These are phyloP conservation scores for Spathaspora hagerdaliae DNA, from an alignment of 805 yeast genomes.

Conservation along the genomic window DNA sequence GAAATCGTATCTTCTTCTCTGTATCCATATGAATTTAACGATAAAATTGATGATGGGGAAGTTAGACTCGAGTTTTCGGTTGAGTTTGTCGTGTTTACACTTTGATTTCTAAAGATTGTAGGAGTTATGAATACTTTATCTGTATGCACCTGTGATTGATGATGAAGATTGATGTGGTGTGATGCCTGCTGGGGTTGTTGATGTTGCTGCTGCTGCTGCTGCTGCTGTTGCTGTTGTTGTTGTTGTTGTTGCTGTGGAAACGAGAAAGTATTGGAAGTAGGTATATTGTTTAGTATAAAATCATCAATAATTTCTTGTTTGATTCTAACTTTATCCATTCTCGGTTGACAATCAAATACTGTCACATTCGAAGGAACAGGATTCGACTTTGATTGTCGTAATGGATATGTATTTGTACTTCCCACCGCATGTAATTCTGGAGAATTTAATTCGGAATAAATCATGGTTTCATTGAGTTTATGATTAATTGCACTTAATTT, in stretches of 20 bases:
- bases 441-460: not conserved
- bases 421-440: not conserved
- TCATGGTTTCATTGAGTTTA: no score
- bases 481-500: not conserved
- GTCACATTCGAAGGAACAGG: not conserved
- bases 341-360: not conserved
- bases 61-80: constrained; percentile 18
- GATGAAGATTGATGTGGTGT: no score
- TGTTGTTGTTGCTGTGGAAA: constrained; percentile 1
- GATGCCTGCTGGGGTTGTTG: not conserved
- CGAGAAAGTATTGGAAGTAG: constrained; percentile 10
- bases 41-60: constrained; percentile 33
- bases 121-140: constrained; percentile 10
- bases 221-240: not conserved
- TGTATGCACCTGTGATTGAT: no score
- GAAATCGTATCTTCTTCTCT: not conserved
- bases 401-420: constrained; percentile 10
- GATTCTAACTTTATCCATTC: constrained; percentile 19
- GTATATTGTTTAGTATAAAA: constrained; percentile 34
- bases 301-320: constrained; percentile 40
- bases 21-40: constrained; percentile 21
- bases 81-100: not conserved
- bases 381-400: constrained; percentile 7
- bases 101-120: constrained; percentile 6
- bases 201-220: not conserved